Conservation (phyloP, 2,329 filamentous ascomycete genomes). For the Emmonsiellopsis sp. region DNA sequence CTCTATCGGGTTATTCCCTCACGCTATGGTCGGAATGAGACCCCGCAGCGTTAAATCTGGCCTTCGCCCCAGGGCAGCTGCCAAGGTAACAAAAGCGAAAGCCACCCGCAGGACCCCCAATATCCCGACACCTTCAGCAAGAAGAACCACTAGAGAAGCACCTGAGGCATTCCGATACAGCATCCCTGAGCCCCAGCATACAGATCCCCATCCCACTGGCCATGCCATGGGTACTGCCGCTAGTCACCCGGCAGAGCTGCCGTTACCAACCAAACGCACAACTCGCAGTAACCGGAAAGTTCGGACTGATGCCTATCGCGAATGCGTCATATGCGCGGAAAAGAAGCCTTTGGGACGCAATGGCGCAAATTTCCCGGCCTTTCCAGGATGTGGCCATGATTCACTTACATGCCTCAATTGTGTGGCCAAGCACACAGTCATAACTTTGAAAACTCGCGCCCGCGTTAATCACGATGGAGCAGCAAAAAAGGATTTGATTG, state of each 20-base stretch:
- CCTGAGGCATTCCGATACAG: too few relatives aligned
- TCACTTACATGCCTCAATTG: conserved; percentile 6
- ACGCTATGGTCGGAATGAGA: too few relatives aligned
- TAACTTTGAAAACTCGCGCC: neutral
- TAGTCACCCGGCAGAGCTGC: neutral
- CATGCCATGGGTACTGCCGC: neutral
- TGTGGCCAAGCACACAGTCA: conserved; percentile 3
- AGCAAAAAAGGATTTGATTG: neutral
- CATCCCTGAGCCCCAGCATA: too few relatives aligned
- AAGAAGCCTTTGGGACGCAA: conserved; percentile 1
- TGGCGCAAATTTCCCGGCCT: conserved; percentile 6
- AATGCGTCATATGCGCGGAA: conserved; percentile 9
- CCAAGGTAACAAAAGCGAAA: too few relatives aligned
- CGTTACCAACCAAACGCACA: neutral
- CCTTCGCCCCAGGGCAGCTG: too few relatives aligned
- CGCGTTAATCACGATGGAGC: neutral
- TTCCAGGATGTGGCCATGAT: conserved; percentile 5
- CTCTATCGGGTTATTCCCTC: too few relatives aligned
- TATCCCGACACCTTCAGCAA: too few relatives aligned
- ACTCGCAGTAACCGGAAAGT: neutral
- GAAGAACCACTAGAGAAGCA: too few relatives aligned
- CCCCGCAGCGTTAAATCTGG: too few relatives aligned
- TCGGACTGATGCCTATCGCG: neutral
- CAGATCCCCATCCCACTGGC: neutral
- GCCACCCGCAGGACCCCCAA: too few relatives aligned